Conservation (phyloP, 2,329 filamentous ascomycete genomes). For the Aspergillus tamarii region DNA sequence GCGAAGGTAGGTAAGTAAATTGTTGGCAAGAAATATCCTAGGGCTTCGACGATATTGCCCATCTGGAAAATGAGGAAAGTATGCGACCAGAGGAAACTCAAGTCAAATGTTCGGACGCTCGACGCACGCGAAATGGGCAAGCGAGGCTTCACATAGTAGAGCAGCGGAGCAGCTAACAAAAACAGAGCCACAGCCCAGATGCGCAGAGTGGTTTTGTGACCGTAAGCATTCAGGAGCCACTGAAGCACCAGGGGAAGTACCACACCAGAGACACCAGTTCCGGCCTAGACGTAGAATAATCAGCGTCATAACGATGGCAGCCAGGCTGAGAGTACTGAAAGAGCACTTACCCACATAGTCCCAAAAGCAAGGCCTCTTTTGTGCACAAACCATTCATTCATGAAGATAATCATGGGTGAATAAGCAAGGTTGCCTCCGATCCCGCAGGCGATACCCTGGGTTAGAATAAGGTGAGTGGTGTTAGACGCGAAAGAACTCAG, state of each 20-base stretch:
- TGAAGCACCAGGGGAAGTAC: conserved; percentile 51
- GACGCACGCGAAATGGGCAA: conserved; percentile 35
- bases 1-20: conserved; percentile 46
- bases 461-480: conserved; percentile 25
- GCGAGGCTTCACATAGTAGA: conserved; percentile 47
- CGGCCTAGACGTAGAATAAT: conserved; percentile 31
- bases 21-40: conserved; percentile 44
- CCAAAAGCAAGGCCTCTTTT: conserved; percentile 49
- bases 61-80: conserved; percentile 54
- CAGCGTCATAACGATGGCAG: not conserved
- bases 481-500: conserved; percentile 27
- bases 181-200: conserved; percentile 43
- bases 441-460: conserved; percentile 36
- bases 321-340: not conserved
- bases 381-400: conserved; percentile 57
- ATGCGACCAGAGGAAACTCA: conserved; percentile 39
- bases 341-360: conserved; percentile 42
- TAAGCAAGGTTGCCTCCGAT: conserved; percentile 53
- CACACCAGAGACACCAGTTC: conserved; percentile 43
- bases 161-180: conserved; percentile 26
- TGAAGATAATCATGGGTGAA: conserved; percentile 49
- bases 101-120: conserved; percentile 23
- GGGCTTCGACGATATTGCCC: conserved; percentile 42
- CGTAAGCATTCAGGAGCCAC: conserved; percentile 46
- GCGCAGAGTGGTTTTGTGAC: conserved; percentile 49